A percentile compares a stretch with the other conserved stretches of the same genome.
phyloP scores from a whole-genome alignment of 2,329 filamentous ascomycete species.

The Pseudogymnoascus sp. region DNA sequence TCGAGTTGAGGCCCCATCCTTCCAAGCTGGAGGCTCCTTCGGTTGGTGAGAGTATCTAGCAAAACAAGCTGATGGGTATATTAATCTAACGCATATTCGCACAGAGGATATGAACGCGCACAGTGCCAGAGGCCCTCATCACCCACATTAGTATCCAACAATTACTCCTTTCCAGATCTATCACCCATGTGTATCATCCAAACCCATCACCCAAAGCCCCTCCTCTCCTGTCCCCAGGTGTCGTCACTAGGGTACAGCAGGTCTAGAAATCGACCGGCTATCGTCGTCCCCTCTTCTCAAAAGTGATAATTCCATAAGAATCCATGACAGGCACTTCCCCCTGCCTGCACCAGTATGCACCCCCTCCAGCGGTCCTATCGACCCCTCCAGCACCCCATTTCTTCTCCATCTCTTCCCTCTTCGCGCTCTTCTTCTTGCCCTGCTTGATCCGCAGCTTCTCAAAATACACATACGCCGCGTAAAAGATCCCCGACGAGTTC shows the following conservation, averaged over 20 bases:
- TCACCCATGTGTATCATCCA: neutral
- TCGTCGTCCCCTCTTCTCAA: neutral
- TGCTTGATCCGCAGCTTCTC: constrained; percentile 49
- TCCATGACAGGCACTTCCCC: neutral
- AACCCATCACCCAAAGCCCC: neutral
- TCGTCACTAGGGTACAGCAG: neutral
- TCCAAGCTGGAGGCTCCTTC: neutral
- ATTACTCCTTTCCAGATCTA: neutral
- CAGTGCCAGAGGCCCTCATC: neutral
- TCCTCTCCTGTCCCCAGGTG: neutral
- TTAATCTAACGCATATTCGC: neutral
- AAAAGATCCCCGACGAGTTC: constrained; percentile 43
- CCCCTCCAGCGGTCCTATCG: neutral
- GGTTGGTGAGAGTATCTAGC: constrained; percentile 3
- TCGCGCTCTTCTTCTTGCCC: constrained; percentile 44
- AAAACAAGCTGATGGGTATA: constrained; percentile 8
- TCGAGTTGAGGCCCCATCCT: neutral
- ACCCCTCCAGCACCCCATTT: neutral
- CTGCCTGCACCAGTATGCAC: neutral
- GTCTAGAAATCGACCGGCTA: neutral
- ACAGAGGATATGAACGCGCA: constrained; percentile 7
- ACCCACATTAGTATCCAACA: neutral
- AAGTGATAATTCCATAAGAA: neutral
- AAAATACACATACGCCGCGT: constrained; percentile 51
- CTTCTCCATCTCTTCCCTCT: constrained; percentile 45